Percentiles rank a stretch among this genome's conserved stretches.
Conservation (phyloP, 2,329 filamentous ascomycete genomes). For the Penicillium italicum region DNA sequence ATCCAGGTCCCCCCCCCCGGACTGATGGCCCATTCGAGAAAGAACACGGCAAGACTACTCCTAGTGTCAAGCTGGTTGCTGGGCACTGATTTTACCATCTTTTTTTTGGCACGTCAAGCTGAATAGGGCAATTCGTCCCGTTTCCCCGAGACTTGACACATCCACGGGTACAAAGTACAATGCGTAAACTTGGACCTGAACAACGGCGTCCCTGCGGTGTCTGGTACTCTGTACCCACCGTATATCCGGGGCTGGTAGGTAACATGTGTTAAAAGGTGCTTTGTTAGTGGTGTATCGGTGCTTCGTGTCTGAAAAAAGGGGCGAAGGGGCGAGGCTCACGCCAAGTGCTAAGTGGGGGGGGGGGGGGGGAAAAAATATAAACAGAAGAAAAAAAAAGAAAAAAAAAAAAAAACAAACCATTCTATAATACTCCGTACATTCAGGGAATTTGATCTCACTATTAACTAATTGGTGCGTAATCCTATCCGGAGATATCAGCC, state of each 20-base stretch:
- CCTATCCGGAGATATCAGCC: neutral
- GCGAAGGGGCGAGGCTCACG: neutral
- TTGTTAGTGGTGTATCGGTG: conserved; percentile 5
- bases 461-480: conserved; percentile 8
- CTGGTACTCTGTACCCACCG: neutral
- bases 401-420: neutral
- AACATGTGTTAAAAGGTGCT: neutral
- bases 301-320: conserved; percentile 14
- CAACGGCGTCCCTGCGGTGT: neutral
- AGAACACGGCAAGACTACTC: neutral
- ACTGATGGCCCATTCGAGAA: conserved; percentile 5
- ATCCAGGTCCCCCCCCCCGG: conserved; percentile 8
- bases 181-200: neutral
- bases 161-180: neutral
- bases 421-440: too few relatives aligned
- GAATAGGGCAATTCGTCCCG: neutral
- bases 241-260: neutral
- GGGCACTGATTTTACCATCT: neutral
- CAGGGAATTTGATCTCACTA: too few relatives aligned
- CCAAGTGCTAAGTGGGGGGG: too few relatives aligned
- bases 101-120: neutral
- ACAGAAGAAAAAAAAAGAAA: neutral
- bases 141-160: conserved; percentile 3
- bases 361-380: neutral
- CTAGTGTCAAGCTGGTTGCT: neutral